A percentile compares a stretch with the other conserved stretches of the same genome.
Conservation (phyloP, 2,329 filamentous ascomycete species). For the Neurospora crassa region DNA sequence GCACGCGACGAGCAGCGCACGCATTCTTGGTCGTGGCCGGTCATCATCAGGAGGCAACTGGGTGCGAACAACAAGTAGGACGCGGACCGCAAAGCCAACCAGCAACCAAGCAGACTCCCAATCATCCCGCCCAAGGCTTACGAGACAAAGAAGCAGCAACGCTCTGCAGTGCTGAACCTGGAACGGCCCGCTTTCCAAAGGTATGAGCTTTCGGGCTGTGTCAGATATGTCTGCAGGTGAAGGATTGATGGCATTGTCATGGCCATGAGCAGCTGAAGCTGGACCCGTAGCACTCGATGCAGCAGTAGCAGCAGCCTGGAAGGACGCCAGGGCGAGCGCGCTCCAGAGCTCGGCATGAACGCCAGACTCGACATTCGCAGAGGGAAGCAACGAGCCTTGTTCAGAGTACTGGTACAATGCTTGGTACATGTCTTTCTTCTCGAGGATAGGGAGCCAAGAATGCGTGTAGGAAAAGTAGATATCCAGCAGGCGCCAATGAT, state of each 20-base stretch:
- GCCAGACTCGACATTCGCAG: constrained; percentile 17
- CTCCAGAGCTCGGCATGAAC: constrained; percentile 51
- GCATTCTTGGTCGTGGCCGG: constrained; percentile 6
- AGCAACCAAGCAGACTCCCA: constrained; percentile 52
- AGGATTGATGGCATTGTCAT: constrained; percentile 15
- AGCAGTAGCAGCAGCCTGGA: constrained; percentile 33
- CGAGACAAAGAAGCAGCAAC: constrained; percentile 48
- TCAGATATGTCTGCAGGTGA: constrained; percentile 35
- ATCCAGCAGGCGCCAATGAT: constrained; percentile 55
- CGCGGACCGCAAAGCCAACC: constrained; percentile 53
- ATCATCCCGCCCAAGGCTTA: constrained; percentile 52
- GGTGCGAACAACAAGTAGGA: constrained; percentile 27
- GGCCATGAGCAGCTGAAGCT: constrained; percentile 2
- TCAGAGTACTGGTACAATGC: constrained; percentile 34
- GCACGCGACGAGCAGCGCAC: constrained; percentile 38
- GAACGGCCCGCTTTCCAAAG: constrained; percentile 35
- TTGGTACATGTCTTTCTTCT: constrained; percentile 52
- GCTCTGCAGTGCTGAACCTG: constrained; percentile 45
- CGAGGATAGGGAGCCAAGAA: constrained; percentile 65
- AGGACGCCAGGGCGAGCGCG: constrained; percentile 46
- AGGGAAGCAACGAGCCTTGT: constrained; percentile 13
- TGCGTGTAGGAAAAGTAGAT: constrained; percentile 69
- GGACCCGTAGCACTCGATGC: constrained; percentile 9
- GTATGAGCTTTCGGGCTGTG: constrained; percentile 39
- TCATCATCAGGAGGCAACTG: background rate